These are phyloP conservation scores for Diddensiella caesifluorescens DNA, from an alignment of 805 yeast genomes.

Conservation along the genomic window DNA sequence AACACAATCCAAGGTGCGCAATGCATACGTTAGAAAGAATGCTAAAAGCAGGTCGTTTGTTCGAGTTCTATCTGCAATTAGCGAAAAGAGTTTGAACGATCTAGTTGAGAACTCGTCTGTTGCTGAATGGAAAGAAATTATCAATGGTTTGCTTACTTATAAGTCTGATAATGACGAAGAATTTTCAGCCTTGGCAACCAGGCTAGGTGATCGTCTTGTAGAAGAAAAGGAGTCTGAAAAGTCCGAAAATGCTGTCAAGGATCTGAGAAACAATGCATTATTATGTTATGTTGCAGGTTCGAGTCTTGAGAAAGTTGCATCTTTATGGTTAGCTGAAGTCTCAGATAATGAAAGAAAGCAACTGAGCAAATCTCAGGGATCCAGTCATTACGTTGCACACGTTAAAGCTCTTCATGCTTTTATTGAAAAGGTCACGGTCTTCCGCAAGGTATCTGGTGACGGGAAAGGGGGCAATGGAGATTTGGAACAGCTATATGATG, in stretches of 20 bases:
- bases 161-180: constrained; percentile 36
- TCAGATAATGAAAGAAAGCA: constrained; percentile 42
- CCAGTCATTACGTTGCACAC: constrained; percentile 76
- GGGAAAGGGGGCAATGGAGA: constrained; percentile 33
- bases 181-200: constrained; percentile 51
- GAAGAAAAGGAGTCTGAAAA: constrained; percentile 16
- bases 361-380: constrained; percentile 26
- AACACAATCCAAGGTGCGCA: constrained; percentile 61
- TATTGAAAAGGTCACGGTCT: constrained; percentile 78
- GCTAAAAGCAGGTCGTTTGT: constrained; percentile 53
- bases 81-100: constrained; percentile 54
- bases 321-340: constrained; percentile 80
- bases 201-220: constrained; percentile 71
- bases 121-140: constrained; percentile 75
- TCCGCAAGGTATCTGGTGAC: constrained; percentile 43
- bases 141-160: constrained; percentile 61
- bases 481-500: constrained; percentile 47
- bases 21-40: constrained; percentile 61
- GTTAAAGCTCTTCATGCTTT: constrained; percentile 74
- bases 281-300: constrained; percentile 74
- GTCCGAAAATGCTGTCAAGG: constrained; percentile 20
- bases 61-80: constrained; percentile 65
- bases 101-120: constrained; percentile 74
- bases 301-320: constrained; percentile 70
- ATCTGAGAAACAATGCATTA: constrained; percentile 67